Evolutionary conservation across 1,284 basidiomycete species (phyloP), one percentile per base, ranked within the genome.

Genomic region (Phylloporus sp.): DNA sequence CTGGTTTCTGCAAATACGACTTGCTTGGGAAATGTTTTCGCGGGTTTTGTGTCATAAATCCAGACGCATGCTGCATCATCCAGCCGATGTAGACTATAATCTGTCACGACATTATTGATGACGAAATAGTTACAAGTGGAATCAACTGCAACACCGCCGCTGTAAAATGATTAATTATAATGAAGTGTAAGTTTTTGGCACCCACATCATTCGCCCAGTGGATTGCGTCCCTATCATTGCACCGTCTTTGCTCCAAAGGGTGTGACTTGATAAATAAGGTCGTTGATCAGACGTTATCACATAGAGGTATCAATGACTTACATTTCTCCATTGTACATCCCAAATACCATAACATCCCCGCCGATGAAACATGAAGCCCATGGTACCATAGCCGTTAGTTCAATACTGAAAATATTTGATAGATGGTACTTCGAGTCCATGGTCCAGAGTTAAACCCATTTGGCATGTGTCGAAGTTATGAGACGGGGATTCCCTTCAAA

Each of bases 311-410:
- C 7, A 37, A 1, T 41, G 19, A 41, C 20, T 58, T 58, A 58
- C 37, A 58, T 58, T 25, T 58, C 57, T 41, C 57, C 23, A 12
- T 61, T 14, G 17, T 49, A 62, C 60, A 62, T 62, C 17, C 32
- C 47, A 49, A 62, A 62, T 37, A 59, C 39, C 15, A 59, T 27
- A 25, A 59, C 10, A 7, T 59, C 39, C 39, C 39, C 37, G 1
- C 39, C 17, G 17, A 41, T 10, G 39, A 59, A 59, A n/a, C n/a
- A 41, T 27, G 39, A 59, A 20, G 39, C 58, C 15, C 25, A n/a
- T n/a, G n/a, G n/a, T n/a, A n/a, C n/a, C n/a, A n/a, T n/a, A n/a
- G n/a, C n/a, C n/a, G n/a, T n/a, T n/a, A 49, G 47, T 12, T 49
- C n/a, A 17, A 49, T 25, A 12, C n/a, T 23, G 47, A 49, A 49